Evolutionary conservation across 2,329 filamentous ascomycete species (phyloP), one percentile per base, ranked within the genome.

Genomic region (Pestalotiopsis sp.): DNA sequence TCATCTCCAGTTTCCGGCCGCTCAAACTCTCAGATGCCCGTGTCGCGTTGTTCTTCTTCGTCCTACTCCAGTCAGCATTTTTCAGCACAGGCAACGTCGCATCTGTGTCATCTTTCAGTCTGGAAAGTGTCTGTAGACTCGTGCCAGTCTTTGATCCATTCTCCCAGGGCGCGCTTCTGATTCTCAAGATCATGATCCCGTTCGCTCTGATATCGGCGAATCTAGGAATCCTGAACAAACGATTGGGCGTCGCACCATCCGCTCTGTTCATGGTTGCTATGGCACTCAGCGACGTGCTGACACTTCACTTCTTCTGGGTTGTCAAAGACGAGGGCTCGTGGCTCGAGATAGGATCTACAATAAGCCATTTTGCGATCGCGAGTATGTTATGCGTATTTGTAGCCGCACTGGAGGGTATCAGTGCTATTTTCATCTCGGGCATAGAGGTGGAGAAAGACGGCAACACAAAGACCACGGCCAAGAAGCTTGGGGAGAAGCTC

Each of bases 21-120:
- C 86, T 98, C 63, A 90, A 87, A 1, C 85, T 98, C 5, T 88
- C 92, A n/a, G 96, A 99, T 78, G 90, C 92, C 3, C 92, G 97
- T 49, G 92, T 97, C 45, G 92, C 94, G 1, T 87, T 99, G 6
- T 98, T 98, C 85, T 98, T 98, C 86, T 92, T 99, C 80, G 94
- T 94, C 73, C 88, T 99, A 52, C 87, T 99, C 5, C 96, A 99
- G 80, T 95, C 95, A 3, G 96, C 92, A 65, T 99, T 99, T 81
- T 99, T 98, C 87, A 93, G 91, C 82, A 98, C 95, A 0, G 96
- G 96, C 71, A 99, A 99, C 82, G 90, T 99, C 68, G 96, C 96
- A 0, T 98, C 95, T 0, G 83, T 99, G 67, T 97, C 95, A 17
- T 93, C 94, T 1, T 99, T 99, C 83, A 97, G 93, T 70, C 85